Evolutionary conservation across 108 stramenopile genomes (phyloP).

Genomic region (Cylindrotheca closterium): DNA sequence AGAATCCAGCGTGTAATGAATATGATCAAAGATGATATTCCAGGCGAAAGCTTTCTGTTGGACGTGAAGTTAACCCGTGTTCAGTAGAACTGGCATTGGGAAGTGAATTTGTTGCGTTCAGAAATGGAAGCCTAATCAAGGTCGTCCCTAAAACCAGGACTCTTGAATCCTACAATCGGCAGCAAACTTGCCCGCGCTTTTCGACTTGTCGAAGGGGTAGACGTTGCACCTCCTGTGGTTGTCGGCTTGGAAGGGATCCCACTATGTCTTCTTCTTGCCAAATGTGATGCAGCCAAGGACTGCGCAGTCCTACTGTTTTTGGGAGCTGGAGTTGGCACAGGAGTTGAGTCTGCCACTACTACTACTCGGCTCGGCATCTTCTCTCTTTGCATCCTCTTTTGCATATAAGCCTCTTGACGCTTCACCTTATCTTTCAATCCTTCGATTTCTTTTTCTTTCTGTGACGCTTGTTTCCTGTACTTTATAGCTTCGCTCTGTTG

Average conservation of each 20-base stretch:
- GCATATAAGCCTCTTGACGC: conserved; percentile 48
- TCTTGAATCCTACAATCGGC: not conserved
- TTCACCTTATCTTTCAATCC: conserved; percentile 56
- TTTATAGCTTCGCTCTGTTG: conserved; percentile 13
- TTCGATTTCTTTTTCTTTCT: conserved; percentile 53
- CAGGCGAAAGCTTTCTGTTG: conserved; percentile 29
- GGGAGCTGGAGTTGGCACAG: not conserved
- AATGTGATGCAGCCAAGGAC: not conserved
- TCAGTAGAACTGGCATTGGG: conserved; percentile 15
- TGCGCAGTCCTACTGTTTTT: not conserved
- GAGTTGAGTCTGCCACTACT: no score
- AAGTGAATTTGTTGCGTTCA: no score
- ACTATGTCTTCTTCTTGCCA: not conserved
- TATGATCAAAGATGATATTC: conserved; percentile 20
- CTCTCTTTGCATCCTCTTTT: conserved; percentile 50
- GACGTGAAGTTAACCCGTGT: conserved; percentile 26
- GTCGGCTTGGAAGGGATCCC: not conserved
- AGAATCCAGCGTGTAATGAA: conserved; percentile 31
- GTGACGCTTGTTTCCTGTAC: conserved; percentile 20
- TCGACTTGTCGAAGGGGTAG: not conserved
- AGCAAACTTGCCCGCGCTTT: not conserved
- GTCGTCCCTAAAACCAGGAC: not conserved
- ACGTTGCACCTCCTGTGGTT: not conserved
- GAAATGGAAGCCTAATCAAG: not conserved
- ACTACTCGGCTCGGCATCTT: conserved; percentile 21